Evolutionary conservation across 108 stramenopile species (phyloP).

Genomic region (Hondaea fermentalgiana): DNA sequence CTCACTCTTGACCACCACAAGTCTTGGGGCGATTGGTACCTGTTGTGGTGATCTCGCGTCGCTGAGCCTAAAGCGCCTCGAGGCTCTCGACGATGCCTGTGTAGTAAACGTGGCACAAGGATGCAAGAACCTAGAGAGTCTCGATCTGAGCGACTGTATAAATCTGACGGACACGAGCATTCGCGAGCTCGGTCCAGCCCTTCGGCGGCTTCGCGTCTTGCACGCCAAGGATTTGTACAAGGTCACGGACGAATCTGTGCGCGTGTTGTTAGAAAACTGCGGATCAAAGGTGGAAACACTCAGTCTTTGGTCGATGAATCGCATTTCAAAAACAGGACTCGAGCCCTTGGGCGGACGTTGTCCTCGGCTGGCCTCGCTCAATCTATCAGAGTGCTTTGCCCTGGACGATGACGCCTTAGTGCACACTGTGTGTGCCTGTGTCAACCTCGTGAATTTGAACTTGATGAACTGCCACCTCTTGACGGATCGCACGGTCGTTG

Average conservation of each 20-base stretch:
- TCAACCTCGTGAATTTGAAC: constrained; percentile 2
- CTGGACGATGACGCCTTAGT: not conserved
- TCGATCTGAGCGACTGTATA: constrained; percentile 64
- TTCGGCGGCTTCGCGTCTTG: not conserved
- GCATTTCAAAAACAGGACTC: not conserved
- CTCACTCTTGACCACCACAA: not conserved
- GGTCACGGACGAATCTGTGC: not conserved
- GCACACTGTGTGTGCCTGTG: not conserved
- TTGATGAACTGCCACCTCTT: not conserved
- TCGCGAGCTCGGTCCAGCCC: not conserved
- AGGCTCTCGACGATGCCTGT: constrained; percentile 65
- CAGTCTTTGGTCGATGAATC: constrained; percentile 1
- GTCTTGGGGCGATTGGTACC: not conserved
- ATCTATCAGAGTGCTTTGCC: not conserved
- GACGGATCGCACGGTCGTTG: not conserved
- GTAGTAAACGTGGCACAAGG: constrained; percentile 60
- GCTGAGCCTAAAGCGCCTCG: constrained; percentile 27
- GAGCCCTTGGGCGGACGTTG: not conserved
- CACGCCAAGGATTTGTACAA: not conserved
- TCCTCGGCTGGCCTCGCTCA: not conserved
- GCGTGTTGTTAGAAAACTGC: not conserved
- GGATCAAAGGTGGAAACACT: not conserved
- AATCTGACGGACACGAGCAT: not conserved
- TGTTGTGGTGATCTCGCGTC: not conserved
- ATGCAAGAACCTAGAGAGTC: constrained; percentile 68